These are phyloP conservation scores for Yarrowia osloensis DNA, from an alignment of 805 yeast species.

Conservation along the genomic window DNA sequence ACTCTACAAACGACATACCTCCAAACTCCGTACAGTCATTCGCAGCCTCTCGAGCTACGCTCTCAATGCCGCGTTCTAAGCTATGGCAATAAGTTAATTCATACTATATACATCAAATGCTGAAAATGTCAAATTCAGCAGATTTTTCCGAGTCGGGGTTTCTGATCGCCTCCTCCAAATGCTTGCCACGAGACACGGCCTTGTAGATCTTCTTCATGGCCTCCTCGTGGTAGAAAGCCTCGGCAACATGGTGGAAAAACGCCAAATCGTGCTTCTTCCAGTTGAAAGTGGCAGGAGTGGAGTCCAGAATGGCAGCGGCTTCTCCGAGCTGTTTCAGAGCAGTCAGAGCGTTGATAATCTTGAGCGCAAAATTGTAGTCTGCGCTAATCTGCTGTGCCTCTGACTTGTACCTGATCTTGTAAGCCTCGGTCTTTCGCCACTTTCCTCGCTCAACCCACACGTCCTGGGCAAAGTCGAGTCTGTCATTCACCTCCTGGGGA, in stretches of 20 bases:
- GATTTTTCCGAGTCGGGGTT: slow-evolving; percentile 4
- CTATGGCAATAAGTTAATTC: neutral
- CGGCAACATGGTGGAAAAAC: slow-evolving; percentile 6
- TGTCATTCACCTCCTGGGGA: neutral
- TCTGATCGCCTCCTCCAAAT: neutral
- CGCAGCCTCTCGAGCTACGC: no score
- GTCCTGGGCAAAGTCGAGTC: slow-evolving; percentile 21
- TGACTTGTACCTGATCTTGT: neutral
- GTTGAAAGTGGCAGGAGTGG: slow-evolving; percentile 14
- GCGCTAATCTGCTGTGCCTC: neutral
- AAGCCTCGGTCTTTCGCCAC: slow-evolving; percentile 4
- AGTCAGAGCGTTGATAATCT: slow-evolving; percentile 26
- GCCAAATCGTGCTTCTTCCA: slow-evolving; percentile 24
- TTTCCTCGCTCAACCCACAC: slow-evolving; percentile 27
- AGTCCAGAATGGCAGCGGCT: neutral
- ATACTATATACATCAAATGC: slow-evolving; percentile 20
- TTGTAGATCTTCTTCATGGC: neutral
- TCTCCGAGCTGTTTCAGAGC: slow-evolving; percentile 9
- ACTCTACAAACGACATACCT: no score
- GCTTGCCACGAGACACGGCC: neutral
- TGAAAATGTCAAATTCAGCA: slow-evolving; percentile 11
- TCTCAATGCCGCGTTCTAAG: no score
- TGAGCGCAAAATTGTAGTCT: slow-evolving; percentile 25
- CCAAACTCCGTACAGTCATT: no score
- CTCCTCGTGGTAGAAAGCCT: neutral